These are phyloP conservation scores for Pichia manshurica DNA, from an alignment of 805 yeast genomes.

Conservation along the genomic window DNA sequence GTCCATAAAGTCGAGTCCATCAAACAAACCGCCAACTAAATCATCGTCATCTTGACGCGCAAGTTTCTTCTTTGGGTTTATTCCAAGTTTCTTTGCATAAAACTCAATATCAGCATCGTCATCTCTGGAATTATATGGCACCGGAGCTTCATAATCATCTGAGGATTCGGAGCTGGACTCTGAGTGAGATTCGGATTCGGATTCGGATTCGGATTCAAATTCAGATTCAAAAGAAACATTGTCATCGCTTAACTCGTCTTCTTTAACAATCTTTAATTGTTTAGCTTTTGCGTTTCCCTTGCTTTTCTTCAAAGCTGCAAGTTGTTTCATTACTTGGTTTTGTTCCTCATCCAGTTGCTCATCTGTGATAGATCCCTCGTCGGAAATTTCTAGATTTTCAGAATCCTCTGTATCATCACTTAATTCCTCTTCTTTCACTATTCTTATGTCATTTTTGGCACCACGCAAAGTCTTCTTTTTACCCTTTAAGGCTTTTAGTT, in stretches of 20 bases:
- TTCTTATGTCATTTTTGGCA: constrained; percentile 20
- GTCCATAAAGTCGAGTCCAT: constrained; percentile 52
- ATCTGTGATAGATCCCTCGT: neutral
- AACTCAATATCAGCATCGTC: constrained; percentile 68
- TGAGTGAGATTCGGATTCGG: constrained; percentile 1
- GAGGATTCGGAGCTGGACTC: neutral
- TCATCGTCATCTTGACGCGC: constrained; percentile 60
- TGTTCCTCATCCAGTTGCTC: constrained; percentile 18
- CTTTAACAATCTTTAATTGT: constrained; percentile 15
- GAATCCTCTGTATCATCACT: constrained; percentile 17
- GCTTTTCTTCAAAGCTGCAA: constrained; percentile 12
- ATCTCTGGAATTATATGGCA: constrained; percentile 32
- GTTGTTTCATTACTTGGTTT: constrained; percentile 12
- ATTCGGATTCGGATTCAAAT: neutral
- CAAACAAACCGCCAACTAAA: constrained; percentile 72
- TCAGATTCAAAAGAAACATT: constrained; percentile 9
- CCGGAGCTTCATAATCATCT: constrained; percentile 11
- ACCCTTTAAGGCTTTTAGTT: constrained; percentile 37
- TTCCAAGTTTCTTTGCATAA: constrained; percentile 77
- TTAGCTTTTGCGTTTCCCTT: constrained; percentile 16
- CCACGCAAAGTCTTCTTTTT: constrained; percentile 15
- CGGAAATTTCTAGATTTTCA: constrained; percentile 4
- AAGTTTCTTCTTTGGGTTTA: constrained; percentile 49
- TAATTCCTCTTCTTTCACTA: constrained; percentile 28
- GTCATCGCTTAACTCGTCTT: constrained; percentile 21